phyloP scores from a whole-genome alignment of 192 early-diverging fungal genomes.

The Kickxella alabastrina region DNA sequence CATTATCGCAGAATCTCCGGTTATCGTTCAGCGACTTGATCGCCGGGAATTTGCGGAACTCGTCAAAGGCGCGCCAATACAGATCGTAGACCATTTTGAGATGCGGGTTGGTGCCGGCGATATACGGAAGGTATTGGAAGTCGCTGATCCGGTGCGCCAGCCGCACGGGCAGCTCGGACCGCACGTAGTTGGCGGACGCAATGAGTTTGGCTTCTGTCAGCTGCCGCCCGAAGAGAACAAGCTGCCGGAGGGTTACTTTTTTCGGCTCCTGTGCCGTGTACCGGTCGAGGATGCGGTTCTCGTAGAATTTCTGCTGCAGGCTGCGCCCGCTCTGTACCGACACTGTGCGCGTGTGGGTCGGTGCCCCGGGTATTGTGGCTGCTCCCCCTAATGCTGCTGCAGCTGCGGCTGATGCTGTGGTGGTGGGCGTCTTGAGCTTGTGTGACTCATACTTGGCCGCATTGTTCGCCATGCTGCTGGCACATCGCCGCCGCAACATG shows the following conservation, averaged over 20 bases:
- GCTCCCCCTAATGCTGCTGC: too few relatives aligned
- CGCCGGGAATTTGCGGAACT: slow-evolving; percentile 62
- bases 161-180: slow-evolving; percentile 82
- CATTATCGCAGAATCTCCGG: slow-evolving; percentile 68
- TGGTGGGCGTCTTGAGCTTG: slow-evolving; percentile 8
- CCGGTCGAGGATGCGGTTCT: slow-evolving; percentile 82
- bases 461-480: not conserved
- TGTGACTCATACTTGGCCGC: slow-evolving; percentile 1
- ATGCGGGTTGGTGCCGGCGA: slow-evolving; percentile 90
- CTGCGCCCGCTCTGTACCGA: slow-evolving; percentile 27
- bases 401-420: not conserved
- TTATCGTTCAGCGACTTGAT: slow-evolving; percentile 84
- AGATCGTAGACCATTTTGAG: slow-evolving; percentile 79
- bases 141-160: slow-evolving; percentile 89
- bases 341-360: slow-evolving; percentile 11
- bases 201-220: slow-evolving; percentile 80
- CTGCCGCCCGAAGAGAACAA: slow-evolving; percentile 85
- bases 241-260: slow-evolving; percentile 84
- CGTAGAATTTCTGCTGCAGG: slow-evolving; percentile 78
- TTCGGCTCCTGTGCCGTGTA: slow-evolving; percentile 74
- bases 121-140: slow-evolving; percentile 90
- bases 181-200: slow-evolving; percentile 85
- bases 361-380: not conserved
- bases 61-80: slow-evolving; percentile 94
- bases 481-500: not conserved